phyloP scores from a whole-genome alignment of 495 filamentous ascomycete species.

The Penicillium longicatenatum region DNA sequence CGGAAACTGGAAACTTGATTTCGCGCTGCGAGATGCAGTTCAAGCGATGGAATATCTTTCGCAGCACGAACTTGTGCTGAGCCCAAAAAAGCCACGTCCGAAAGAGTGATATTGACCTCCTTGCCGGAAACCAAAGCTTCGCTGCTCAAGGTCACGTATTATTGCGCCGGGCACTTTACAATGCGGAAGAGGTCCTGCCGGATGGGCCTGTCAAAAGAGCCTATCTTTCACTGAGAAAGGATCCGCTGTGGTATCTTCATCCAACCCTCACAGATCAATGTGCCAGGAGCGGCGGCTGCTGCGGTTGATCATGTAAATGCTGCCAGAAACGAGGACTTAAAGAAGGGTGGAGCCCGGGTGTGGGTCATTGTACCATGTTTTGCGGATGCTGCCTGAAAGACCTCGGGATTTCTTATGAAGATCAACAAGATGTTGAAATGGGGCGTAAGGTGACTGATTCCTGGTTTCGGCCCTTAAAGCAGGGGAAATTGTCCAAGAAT shows the following conservation, averaged over 20 bases:
- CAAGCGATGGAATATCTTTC: too few relatives aligned
- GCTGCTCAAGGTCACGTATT: too few relatives aligned
- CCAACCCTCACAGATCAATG: background rate
- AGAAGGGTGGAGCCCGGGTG: background rate
- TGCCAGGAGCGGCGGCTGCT: background rate
- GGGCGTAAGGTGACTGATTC: too few relatives aligned
- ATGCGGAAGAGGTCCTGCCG: background rate
- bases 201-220: slow-evolving; percentile 1
- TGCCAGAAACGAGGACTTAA: background rate
- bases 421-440: background rate
- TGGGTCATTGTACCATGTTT: background rate
- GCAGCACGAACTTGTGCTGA: too few relatives aligned
- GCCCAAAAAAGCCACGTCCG: too few relatives aligned
- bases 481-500: background rate
- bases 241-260: background rate
- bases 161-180: too few relatives aligned
- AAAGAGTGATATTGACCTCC: too few relatives aligned
- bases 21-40: too few relatives aligned
- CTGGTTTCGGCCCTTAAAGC: background rate
- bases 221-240: background rate
- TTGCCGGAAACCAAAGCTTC: too few relatives aligned
- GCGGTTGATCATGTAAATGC: background rate
- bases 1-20: too few relatives aligned
- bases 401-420: background rate
- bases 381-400: background rate